Conservation (phyloP, 1,284 basidiomycete genomes). For the Cystodermella granulosa region DNA sequence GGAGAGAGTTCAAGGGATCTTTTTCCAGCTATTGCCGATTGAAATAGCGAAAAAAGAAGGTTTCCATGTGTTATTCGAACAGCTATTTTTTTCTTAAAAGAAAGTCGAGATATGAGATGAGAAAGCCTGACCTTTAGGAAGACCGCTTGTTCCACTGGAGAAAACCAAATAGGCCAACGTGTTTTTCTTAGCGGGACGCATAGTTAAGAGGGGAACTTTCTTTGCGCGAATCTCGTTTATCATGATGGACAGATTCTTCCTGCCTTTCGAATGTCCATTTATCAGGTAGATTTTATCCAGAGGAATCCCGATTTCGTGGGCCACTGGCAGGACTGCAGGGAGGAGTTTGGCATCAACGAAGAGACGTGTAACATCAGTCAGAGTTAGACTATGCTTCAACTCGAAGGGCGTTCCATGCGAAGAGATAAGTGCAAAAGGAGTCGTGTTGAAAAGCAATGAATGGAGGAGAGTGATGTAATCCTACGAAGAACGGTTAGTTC, state of each 20-base stretch:
- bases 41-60: slow-evolving; percentile 50
- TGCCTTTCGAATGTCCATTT: slow-evolving; percentile 40
- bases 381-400: slow-evolving; percentile 52
- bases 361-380: slow-evolving; percentile 53
- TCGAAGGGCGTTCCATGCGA: slow-evolving; percentile 64
- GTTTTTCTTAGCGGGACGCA: slow-evolving; percentile 47
- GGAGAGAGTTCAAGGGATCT: no score
- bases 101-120: not conserved
- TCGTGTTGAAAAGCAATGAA: slow-evolving; percentile 51
- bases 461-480: slow-evolving; percentile 59
- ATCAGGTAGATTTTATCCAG: slow-evolving; percentile 53
- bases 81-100: not conserved
- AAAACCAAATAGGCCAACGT: slow-evolving; percentile 70
- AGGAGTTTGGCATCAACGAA: slow-evolving; percentile 59
- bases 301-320: slow-evolving; percentile 49
- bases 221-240: slow-evolving; percentile 40
- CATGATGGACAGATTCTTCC: slow-evolving; percentile 45
- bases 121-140: slow-evolving; percentile 55
- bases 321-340: slow-evolving; percentile 46
- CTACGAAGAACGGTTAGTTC: no score
- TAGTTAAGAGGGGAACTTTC: slow-evolving; percentile 39
- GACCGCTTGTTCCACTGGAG: slow-evolving; percentile 72
- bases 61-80: slow-evolving; percentile 70
- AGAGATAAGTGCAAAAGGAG: slow-evolving; percentile 61
- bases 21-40: no score